Percentiles rank a stretch among this genome's conserved stretches.
Evolutionary conservation across 768 basidiomycete genomes (phyloP).

Genomic region (Tulasnella sp.): DNA sequence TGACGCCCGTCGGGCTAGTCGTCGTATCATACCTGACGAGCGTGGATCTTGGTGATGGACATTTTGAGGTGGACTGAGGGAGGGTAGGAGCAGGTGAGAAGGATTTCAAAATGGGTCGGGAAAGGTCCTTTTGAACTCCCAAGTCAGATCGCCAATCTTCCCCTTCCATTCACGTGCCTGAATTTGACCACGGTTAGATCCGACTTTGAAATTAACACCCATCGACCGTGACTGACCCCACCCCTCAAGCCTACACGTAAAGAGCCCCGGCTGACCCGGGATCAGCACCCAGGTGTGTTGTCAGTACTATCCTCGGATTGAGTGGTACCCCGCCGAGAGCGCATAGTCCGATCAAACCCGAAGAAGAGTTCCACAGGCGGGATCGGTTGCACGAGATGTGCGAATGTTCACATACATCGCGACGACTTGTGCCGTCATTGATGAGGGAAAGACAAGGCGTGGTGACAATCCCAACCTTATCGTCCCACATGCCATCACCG

Average conservation of each 20-base stretch:
- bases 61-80: slow-evolving; percentile 31
- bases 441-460: too few species aligned
- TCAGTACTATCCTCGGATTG: not conserved
- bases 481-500: not conserved
- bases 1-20: not conserved
- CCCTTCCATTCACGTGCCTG: not conserved
- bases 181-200: not conserved
- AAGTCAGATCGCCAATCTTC: not conserved
- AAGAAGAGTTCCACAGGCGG: too few species aligned
- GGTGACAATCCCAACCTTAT: not conserved
- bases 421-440: too few species aligned
- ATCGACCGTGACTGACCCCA: not conserved
- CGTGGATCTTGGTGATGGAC: slow-evolving; percentile 85
- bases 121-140: not conserved
- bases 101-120: not conserved
- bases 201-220: not conserved
- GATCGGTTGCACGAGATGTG: too few species aligned
- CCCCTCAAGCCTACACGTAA: not conserved
- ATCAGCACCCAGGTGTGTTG: not conserved
- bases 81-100: not conserved
- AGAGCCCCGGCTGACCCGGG: not conserved
- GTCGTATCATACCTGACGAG: slow-evolving; percentile 60
- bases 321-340: too few species aligned
- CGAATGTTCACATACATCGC: not conserved
- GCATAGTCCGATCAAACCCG: too few species aligned